Percentiles rank a stretch among this genome's conserved stretches.
Evolutionary conservation across 495 filamentous ascomycete species (phyloP).

Genomic region (Immersiella caudata): DNA sequence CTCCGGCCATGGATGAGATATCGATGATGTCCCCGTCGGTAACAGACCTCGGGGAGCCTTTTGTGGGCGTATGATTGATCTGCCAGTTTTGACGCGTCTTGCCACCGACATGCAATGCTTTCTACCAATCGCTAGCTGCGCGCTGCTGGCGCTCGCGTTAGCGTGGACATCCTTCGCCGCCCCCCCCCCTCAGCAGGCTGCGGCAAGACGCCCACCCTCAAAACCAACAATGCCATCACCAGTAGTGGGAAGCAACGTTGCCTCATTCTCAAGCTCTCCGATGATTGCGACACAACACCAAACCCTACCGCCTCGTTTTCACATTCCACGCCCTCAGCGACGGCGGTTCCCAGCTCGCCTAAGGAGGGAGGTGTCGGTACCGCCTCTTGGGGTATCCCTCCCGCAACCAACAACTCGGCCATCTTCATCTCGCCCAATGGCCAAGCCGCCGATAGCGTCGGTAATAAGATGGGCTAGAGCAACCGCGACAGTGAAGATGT

Average conservation of each 20-base stretch:
- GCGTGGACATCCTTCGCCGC: no score
- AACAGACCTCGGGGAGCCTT: no score
- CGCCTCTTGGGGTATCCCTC: background rate
- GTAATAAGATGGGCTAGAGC: constrained; percentile 1
- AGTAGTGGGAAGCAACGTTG: background rate
- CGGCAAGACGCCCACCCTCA: constrained; percentile 5
- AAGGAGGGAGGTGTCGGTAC: background rate
- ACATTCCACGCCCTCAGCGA: background rate
- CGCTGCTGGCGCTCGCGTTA: no score
- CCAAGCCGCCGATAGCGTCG: background rate
- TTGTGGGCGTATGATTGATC: no score
- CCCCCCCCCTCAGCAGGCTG: background rate
- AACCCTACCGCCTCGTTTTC: constrained; percentile 1
- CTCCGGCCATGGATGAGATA: no score
- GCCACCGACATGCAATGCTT: no score
- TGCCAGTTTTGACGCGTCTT: no score
- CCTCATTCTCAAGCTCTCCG: background rate
- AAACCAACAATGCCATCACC: background rate
- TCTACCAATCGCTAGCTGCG: no score
- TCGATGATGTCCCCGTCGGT: no score
- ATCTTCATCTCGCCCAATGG: constrained; percentile 11
- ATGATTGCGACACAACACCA: background rate
- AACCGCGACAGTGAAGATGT: constrained; percentile 1
- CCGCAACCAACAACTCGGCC: background rate
- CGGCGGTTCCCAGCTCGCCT: background rate